Base-by-base conservation (phyloP, 495 filamentous ascomycete genomes). In the Lasiosphaeria ovina region DNA sequence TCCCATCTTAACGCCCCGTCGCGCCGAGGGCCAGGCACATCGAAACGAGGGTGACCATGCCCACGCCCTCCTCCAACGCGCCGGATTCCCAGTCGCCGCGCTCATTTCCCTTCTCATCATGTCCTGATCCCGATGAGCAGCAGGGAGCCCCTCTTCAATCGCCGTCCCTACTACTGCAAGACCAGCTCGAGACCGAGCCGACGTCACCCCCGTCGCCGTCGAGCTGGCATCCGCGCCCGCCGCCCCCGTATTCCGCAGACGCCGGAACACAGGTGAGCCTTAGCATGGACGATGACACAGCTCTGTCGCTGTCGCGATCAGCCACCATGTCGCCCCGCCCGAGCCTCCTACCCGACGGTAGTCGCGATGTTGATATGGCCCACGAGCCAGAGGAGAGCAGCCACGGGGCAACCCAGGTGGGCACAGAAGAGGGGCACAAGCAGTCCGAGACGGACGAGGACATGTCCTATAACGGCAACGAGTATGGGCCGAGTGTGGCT, bases 21-120 rank as follows among this genome's bases (percentile, higher is more conserved):
- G 44, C 44, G 44, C 38, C 14, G 38, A 42, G 24, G 7, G 50
- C 10, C 33, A 3, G 17, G 50, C 50, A 32, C 50, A 53, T 53
- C 53, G 35, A 40, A 9, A 54, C 35, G n/a, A 54, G 12, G 11
- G 11, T 50, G 55, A 76, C 42, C 62, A 84, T 84, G 81, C 81
- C 81, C 63, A 82, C 79, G 42, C 79, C 80, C 16, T 80, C 79
- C 8, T 77, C 70, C 60, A 73, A 74, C 67, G 59, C 66, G 54
- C 69, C 73, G 40, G 10, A 24, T 31, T 40, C 74, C 32, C 67
- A 70, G 11, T 72, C 75, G 50, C 72, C 77, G 57, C 72, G 72
- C 36, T 63, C 69, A 12, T 73, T 72, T 54, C 67, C 72, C 55
- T 77, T 75, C 48, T 75, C 72, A 64, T 75, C 71, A 70, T 81